Percentiles rank a stretch among this genome's conserved stretches.
Conservation (phyloP, 768 basidiomycete species). For the Pisolithus marmoratus region DNA sequence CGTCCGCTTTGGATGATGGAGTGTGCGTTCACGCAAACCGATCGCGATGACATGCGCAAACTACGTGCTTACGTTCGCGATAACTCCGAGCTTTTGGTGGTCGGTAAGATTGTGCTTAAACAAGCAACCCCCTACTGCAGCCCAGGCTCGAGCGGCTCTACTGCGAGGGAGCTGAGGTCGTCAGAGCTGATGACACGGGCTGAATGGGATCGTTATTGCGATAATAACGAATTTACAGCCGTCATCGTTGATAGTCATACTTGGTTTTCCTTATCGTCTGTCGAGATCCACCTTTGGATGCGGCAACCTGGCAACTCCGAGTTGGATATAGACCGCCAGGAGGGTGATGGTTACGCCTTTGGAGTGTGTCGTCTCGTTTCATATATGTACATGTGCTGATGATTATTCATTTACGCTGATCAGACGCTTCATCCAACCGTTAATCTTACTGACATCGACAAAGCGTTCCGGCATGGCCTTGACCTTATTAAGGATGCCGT, state of each 20-base stretch:
- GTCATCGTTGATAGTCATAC: neutral
- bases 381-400: too few species aligned
- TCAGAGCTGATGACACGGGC: neutral
- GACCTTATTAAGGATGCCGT: neutral
- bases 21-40: too few species aligned
- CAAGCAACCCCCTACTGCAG: neutral
- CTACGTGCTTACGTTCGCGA: neutral
- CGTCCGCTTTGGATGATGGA: too few species aligned
- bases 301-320: neutral
- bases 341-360: conserved; percentile 68
- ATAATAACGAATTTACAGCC: neutral
- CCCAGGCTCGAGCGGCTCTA: neutral
- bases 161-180: neutral
- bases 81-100: neutral
- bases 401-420: too few species aligned
- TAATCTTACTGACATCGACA: neutral
- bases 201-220: neutral
- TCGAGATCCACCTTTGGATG: neutral
- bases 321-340: conserved; percentile 20
- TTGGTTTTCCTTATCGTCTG: neutral
- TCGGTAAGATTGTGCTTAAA: neutral
- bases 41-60: neutral
- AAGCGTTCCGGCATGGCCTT: neutral
- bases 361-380: conserved; percentile 72
- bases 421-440: too few species aligned